Base-by-base conservation (phyloP, 805 yeast species). In the Saccharomycopsis schoenii region DNA sequence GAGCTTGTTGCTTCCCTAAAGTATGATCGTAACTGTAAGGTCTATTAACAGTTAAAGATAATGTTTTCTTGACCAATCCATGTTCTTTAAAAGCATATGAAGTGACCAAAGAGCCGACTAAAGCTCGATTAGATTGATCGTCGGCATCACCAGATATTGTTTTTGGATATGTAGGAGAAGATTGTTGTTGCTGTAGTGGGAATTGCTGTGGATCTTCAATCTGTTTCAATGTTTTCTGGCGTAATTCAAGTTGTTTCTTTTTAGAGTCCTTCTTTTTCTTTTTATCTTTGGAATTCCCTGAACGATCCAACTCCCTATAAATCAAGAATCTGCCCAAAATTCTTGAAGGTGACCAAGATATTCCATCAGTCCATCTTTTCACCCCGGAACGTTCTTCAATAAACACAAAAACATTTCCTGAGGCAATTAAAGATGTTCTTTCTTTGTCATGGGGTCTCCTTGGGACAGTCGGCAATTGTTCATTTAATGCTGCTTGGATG, bases 351-450 rank as follows among this genome's bases (percentile, higher is more conserved):
- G 92, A 84, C 98, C 98, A 92, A 14, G 92, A 77, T 14, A 89
- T 82, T n/a, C 97, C 97, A 69, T 92, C 98, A 1, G 98, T 92
- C 98, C 98, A 92, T 62, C 98, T 78, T 70, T 88, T 88, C 63
- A 92, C 91, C 2, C 93, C 91, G 0, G 92, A 84, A 12, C 80
- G 76, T 66, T 87, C 89, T 71, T 92, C 97, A 56, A 86, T 81
- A 68, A 92, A 91, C 1, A 93, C 89, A 72, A 92, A 91, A 1
- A 90, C 84, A 66, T 84, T 83, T 0, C 97, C 97, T 10, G 90
- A 84, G 60, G 77, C 74, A 40, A 92, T 89, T 57, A 89, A 75
- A 2, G 73, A 72, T 0, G 78, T 68, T 17, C 96, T 77, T 72
- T 91, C 97, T 24, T 83, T 76, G 68, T 89, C 97, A 62, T 83